Evolutionary conservation across 139 green algal genomes (phyloP).

Genomic region (Penium margaritaceum): DNA sequence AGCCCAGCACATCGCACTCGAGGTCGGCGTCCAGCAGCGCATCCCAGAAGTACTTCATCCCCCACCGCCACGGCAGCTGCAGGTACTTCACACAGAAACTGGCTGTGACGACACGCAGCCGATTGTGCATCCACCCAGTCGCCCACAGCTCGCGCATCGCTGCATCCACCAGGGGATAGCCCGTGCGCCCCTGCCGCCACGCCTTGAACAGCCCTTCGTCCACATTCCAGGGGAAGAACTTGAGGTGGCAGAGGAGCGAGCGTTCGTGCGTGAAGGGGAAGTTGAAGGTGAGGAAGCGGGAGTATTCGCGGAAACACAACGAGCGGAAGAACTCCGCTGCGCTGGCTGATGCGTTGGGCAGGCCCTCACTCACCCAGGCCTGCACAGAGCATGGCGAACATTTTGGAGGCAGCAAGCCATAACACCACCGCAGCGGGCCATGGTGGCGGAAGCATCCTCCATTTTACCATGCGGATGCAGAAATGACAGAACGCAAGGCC

Average conservation of each 20-base stretch:
- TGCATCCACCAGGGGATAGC: slow-evolving; percentile 79
- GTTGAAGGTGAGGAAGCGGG: slow-evolving; percentile 84
- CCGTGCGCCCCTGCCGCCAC: slow-evolving; percentile 72
- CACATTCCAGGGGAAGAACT: slow-evolving; percentile 71
- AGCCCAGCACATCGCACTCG: slow-evolving; percentile 78
- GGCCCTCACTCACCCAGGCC: slow-evolving; percentile 35
- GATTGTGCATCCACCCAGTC: slow-evolving; percentile 79
- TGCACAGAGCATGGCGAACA: too few species aligned
- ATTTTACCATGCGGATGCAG: too few species aligned
- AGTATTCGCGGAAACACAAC: slow-evolving; percentile 82
- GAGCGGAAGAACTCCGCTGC: slow-evolving; percentile 65
- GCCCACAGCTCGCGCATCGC: slow-evolving; percentile 80
- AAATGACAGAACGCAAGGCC: too few species aligned
- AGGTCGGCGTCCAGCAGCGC: slow-evolving; percentile 80
- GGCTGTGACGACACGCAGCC: slow-evolving; percentile 64
- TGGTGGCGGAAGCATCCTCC: too few species aligned
- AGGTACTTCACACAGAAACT: slow-evolving; percentile 84
- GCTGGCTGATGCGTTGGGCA: slow-evolving; percentile 2
- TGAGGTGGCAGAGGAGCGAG: slow-evolving; percentile 78
- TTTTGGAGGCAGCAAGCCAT: too few species aligned
- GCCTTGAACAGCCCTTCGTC: slow-evolving; percentile 62
- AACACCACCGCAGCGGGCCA: too few species aligned
- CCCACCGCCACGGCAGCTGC: slow-evolving; percentile 86
- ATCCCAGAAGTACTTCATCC: slow-evolving; percentile 88
- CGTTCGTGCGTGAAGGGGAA: slow-evolving; percentile 91